Conservation (phyloP, 192 early-diverging fungal species). For the Dispira parvispora region DNA sequence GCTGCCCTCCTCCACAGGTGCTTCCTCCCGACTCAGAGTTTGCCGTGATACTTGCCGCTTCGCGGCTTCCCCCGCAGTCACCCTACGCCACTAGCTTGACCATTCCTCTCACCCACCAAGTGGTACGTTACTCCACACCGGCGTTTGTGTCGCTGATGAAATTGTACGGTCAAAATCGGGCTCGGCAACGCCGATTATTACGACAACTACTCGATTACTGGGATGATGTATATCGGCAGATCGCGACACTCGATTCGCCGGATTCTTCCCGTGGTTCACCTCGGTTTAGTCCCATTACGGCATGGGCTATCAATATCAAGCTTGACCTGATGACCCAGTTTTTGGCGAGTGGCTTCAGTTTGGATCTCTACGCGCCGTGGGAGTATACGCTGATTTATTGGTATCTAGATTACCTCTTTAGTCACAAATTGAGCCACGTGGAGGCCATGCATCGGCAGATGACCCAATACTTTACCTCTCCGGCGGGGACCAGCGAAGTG, state of each 20-base stretch:
- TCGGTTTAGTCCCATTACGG: neutral
- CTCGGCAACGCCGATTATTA: conserved; percentile 2
- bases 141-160: neutral
- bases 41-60: neutral
- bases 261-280: neutral
- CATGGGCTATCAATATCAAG: neutral
- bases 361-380: conserved; percentile 1
- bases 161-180: neutral
- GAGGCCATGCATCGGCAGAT: neutral
- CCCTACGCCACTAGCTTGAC: neutral
- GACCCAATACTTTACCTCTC: neutral
- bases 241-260: neutral
- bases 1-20: neutral
- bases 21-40: neutral
- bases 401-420: neutral
- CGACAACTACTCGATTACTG: neutral
- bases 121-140: neutral
- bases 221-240: neutral
- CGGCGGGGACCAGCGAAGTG: neutral
- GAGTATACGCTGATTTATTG: conserved; percentile 1
- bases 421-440: neutral
- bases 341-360: neutral
- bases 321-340: conserved; percentile 1
- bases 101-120: neutral
- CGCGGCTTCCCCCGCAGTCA: neutral